Base-by-base conservation (phyloP, 164 flowering plant genomes). In the Sextonia rubra region DNA sequence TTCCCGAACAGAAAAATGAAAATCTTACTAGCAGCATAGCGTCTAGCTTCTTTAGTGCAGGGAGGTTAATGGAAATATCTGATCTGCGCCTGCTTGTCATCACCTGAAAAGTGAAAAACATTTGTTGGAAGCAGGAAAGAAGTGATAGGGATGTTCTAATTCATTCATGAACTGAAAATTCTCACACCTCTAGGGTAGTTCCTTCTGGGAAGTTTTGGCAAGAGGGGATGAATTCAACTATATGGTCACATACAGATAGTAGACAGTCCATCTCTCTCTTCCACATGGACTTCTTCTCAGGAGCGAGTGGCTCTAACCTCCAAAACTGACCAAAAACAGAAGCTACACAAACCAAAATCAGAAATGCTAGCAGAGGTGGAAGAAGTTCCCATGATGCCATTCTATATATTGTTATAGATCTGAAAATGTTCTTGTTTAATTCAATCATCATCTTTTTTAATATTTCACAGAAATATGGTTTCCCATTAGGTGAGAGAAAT, bases 261-360 rank as follows among this genome's bases (percentile, higher is more conserved):
- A 96, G 91, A 69, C 97, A 96, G 32, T 84, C 81, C 99, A 93
- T 93, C 84, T 93, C 98, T 78, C 90, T 83, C 62, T 75, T 88
- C 98, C 98, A 95, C 93, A 90, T 82, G n/a, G 84, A 78, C 69
- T 82, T 88, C 87, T 93, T 93, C 76, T 89, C 97, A 1, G 80
- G 86, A 26, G 84, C 76, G 74, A 90, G 79, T 20, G 99, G 99
- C 77, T 88, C 97, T 58, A 96, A 78, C 69, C 85, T 87, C 80
- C 84, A 77, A 66, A 82, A 86, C 47, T 91, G 93, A 29, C 99
- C 92, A 80, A 93, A 96, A 24, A 92, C 86, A 26, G 98, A 86
- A 29, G 98, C 98, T 96, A 90, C 78, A 80, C 29, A 37, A 72
- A 37, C 27, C 69, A 65, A 68, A 71, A 74, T 27, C 67, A 64